Evolutionary conservation across 2,329 filamentous ascomycete genomes (phyloP), one percentile per base, ranked within the genome.

Genomic region (Tolypocladium album): DNA sequence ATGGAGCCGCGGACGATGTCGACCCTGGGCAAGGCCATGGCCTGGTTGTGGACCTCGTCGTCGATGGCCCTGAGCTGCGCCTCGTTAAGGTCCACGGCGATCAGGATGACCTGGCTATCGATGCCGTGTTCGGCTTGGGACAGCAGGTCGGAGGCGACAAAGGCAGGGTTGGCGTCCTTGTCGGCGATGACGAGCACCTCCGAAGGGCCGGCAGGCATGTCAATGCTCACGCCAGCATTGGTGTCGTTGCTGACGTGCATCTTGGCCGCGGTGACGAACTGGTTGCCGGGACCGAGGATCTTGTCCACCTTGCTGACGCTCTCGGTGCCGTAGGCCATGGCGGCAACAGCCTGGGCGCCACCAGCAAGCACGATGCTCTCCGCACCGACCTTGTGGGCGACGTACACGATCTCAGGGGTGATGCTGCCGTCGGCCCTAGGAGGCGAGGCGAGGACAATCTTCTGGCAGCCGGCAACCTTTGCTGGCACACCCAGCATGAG

Each of bases 191-290:
- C 94, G n/a, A 99, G 83, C 3, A 99, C 92, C 73, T 99, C 94
- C 42, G 92, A 96, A 0, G 94, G 94, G 0, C 94, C 94, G 42
- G 94, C 94, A 13, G 94, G 94, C 94, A 99, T 99, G 71, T 99
- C 94, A 68, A 99, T 99, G 74, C 91, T 88, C 47, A 97, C 92
- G 27, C 90, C 89, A 15, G 94, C 94, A 62, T 92, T 95, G 53
- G 94, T 97, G 72, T 99, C 94, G 74, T 99, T 99, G 75, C 88
- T 90, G 52, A 99, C 94, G 67, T 92, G 83, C 94, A 99, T 99
- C 83, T 99, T 99, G 58, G 90, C 94, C 0, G 94, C 94, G 0
- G 94, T 99, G 47, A 99, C 94, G 71, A 97, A 99, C 74, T 97
- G 94, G 76, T 99, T 99, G 42, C 94, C 94, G 3, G 94, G 94